A percentile compares a stretch with the other conserved stretches of the same genome.
These are phyloP conservation scores for Pontederia crassipes DNA, from an alignment of 176 grass and related monocot species.

Conservation along the genomic window DNA sequence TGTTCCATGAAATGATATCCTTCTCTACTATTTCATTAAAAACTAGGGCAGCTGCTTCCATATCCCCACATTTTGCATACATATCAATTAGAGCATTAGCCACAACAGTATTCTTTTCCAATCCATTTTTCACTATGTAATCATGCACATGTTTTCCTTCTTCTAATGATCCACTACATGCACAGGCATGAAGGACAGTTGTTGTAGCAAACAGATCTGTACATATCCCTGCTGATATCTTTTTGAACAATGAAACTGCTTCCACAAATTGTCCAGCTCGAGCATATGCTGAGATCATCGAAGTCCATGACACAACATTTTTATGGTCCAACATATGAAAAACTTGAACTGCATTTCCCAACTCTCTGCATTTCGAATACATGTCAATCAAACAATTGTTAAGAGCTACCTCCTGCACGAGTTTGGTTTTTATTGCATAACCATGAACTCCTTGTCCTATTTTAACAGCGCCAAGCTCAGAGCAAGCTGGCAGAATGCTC, in stretches of 20 bases:
- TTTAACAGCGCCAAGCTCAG: constrained; percentile 26
- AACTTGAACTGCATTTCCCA: constrained; percentile 50
- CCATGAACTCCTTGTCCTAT: constrained; percentile 55
- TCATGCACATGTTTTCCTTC: constrained; percentile 51
- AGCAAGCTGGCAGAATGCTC: constrained; percentile 59
- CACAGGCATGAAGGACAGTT: constrained; percentile 68
- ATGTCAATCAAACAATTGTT: constrained; percentile 66
- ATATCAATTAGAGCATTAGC: constrained; percentile 71
- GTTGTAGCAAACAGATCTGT: constrained; percentile 51
- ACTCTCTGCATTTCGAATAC: constrained; percentile 75
- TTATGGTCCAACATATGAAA: constrained; percentile 53
- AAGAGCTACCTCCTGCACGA: constrained; percentile 30
- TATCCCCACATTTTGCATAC: constrained; percentile 62
- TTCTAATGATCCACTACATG: constrained; percentile 42
- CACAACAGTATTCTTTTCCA: constrained; percentile 38
- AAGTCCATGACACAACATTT: constrained; percentile 67
- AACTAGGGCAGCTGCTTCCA: constrained; percentile 48
- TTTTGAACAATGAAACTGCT: constrained; percentile 44
- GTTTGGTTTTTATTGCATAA: constrained; percentile 51
- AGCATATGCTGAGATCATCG: constrained; percentile 58
- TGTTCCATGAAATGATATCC: constrained; percentile 84
- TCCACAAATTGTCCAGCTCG: constrained; percentile 43
- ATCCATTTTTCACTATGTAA: constrained; percentile 46
- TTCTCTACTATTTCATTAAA: constrained; percentile 39
- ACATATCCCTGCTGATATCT: constrained; percentile 38